Base-by-base conservation (phyloP, 345 rosid genomes). In the Eucalyptus camaldulensis region DNA sequence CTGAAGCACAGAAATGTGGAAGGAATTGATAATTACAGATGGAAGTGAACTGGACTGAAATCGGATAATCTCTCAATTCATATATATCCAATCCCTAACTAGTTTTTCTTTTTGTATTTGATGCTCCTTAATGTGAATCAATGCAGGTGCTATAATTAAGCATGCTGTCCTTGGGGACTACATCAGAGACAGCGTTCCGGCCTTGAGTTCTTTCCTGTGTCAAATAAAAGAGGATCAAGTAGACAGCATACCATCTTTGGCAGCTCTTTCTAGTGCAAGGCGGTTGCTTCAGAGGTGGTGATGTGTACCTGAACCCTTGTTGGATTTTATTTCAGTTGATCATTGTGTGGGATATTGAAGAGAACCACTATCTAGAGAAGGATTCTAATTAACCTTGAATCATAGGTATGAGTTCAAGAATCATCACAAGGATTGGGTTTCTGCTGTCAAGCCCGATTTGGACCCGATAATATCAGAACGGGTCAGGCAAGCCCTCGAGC, bases 391-490 rank as follows among this genome's bases (percentile, higher is more conserved):
- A 87, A 87, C 31, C 47, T 72, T 72, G 72, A 67, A 60, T 51
- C 67, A 4, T 87, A 96, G 99, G 95, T 90, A 90, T 90, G 99
- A 96, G 89, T 97, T 97, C 93, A 97, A 96, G 96, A 95, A 88
- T n/a, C 94, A 94, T 91, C 98, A 97, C 51, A 93, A 95, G 44
- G 96, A 95, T 90, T 96, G 98, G 99, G 88, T 96, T 44, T 92
- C 90, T 12, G 90, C 88, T 45, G 96, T 94, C 67, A 96, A 95
- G 87, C 99, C 98, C 12, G 88, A 93, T 85, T 91, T 97, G n/a
- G 99, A 98, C 92, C 97, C 97, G 1, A 96, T 93, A 88, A 93
- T 96, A 92, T 91, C 93, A 40, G 92, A 94, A 90, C 90, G 94
- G 85, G 91, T 96, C 62, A 92, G 95, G 92, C 95, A 95, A 90